Conservation (phyloP, 2,329 filamentous ascomycete species). For the Ceratocystis albifundus region DNA sequence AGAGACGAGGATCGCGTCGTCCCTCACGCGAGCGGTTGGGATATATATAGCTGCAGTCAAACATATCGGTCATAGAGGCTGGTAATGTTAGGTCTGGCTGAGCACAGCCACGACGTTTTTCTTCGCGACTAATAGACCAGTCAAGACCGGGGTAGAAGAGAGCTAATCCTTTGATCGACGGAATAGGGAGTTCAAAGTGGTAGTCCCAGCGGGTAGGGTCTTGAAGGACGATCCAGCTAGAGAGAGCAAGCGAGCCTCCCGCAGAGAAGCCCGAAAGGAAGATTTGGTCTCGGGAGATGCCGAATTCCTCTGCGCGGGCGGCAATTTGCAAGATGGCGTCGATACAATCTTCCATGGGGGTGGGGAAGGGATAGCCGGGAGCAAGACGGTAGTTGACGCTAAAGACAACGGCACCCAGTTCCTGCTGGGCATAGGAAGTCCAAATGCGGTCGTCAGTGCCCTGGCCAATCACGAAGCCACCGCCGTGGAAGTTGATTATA, state of each 20-base stretch:
- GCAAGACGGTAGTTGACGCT: constrained; percentile 58
- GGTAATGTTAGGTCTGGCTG: constrained; percentile 49
- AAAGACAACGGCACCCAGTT: constrained; percentile 47
- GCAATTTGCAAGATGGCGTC: constrained; percentile 53
- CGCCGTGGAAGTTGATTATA: constrained; percentile 56
- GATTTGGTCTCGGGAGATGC: constrained; percentile 45
- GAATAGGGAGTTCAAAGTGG: constrained; percentile 30
- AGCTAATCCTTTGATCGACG: constrained; percentile 41
- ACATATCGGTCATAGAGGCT: constrained; percentile 47
- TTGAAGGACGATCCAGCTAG: constrained; percentile 38
- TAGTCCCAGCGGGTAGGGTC: constrained; percentile 35
- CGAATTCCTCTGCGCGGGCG: constrained; percentile 43
- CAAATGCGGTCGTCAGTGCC: constrained; percentile 54
- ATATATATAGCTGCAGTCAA: constrained; percentile 51
- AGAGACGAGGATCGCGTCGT: constrained; percentile 44
- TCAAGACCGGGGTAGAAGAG: constrained; percentile 54
- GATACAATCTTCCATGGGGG: constrained; percentile 52
- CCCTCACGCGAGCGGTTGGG: constrained; percentile 38
- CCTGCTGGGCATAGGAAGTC: constrained; percentile 41
- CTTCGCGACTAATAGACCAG: constrained; percentile 45
- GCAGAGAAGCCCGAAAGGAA: constrained; percentile 54
- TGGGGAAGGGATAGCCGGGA: constrained; percentile 52
- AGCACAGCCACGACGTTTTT: constrained; percentile 43
- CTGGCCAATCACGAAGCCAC: constrained; percentile 53
- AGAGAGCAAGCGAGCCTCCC: constrained; percentile 45